phyloP scores from a whole-genome alignment of 2,329 filamentous ascomycete genomes.

The Pseudocercospora crystallina region DNA sequence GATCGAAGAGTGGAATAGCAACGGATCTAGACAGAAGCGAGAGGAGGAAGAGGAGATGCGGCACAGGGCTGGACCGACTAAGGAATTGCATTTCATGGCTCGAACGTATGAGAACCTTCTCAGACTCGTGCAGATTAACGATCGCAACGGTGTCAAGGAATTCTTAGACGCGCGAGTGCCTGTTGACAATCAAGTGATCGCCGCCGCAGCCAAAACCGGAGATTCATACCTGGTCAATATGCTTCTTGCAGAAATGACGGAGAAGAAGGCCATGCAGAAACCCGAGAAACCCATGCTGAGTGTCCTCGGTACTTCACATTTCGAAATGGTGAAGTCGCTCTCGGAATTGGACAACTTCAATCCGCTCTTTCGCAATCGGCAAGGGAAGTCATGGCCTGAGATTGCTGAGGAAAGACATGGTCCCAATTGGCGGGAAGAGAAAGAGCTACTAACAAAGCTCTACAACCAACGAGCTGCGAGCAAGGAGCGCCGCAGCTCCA shows the following conservation, averaged over 20 bases:
- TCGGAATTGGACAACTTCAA: conserved; percentile 63
- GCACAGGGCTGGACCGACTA: conserved; percentile 38
- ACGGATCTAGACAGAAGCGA: conserved; percentile 47
- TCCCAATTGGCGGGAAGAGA: conserved; percentile 87
- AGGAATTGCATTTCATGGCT: conserved; percentile 51
- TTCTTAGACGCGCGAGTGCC: conserved; percentile 45
- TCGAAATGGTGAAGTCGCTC: conserved; percentile 69
- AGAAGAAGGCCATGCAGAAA: conserved; percentile 61
- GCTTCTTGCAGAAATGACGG: conserved; percentile 56
- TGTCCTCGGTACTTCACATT: conserved; percentile 84
- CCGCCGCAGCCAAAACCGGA: conserved; percentile 87
- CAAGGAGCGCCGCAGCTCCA: conserved; percentile 33
- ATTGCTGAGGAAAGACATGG: conserved; percentile 80
- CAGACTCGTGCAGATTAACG: conserved; percentile 50
- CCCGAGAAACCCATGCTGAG: conserved; percentile 90
- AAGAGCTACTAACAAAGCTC: conserved; percentile 73
- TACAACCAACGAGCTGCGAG: conserved; percentile 55
- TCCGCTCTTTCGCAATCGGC: conserved; percentile 70
- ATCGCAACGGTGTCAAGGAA: conserved; percentile 49
- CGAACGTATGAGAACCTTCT: conserved; percentile 50
- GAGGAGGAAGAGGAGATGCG: conserved; percentile 50
- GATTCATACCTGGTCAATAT: conserved; percentile 86
- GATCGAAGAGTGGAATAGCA: conserved; percentile 45
- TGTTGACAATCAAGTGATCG: conserved; percentile 77
- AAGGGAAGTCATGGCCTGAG: conserved; percentile 81